phyloP scores from a whole-genome alignment of 306 rosid genomes.

The Elaeagnus macrophylla region DNA sequence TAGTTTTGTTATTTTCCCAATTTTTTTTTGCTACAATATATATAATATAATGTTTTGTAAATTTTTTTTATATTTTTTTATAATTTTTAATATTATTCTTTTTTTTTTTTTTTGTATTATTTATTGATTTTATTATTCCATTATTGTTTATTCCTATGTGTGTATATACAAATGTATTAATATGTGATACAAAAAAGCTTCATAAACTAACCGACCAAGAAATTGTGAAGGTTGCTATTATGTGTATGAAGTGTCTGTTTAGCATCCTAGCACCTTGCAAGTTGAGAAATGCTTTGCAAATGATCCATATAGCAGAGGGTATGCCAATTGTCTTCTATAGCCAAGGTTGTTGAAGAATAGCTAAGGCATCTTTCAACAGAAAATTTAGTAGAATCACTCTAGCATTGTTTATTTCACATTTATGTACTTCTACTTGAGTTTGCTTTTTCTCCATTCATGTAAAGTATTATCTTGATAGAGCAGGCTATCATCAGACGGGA shows the following conservation, averaged over 20 bases:
- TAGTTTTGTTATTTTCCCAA: no score
- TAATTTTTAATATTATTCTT: no score
- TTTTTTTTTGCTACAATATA: no score
- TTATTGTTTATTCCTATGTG: no score
- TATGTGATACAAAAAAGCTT: no score
- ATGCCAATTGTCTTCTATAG: constrained; percentile 30
- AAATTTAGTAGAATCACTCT: constrained; percentile 9
- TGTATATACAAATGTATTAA: no score
- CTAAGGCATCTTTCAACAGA: constrained; percentile 25
- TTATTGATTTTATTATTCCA: no score
- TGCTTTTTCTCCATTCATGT: neutral
- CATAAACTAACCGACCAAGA: constrained; percentile 62
- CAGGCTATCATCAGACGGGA: constrained; percentile 78
- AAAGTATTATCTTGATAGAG: constrained; percentile 20
- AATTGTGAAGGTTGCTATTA: constrained; percentile 87
- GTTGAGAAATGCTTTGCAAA: constrained; percentile 70
- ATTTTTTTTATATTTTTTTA: no score
- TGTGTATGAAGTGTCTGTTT: constrained; percentile 73
- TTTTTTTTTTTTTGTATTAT: no score
- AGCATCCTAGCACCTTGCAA: constrained; percentile 68
- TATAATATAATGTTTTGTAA: no score
- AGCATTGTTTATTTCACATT: neutral
- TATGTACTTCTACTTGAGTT: neutral
- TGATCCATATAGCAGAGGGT: constrained; percentile 99
- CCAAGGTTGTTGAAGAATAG: no score